These are phyloP conservation scores for Lanzia echinophila DNA, from an alignment of 2,329 filamentous ascomycete genomes.

Conservation along the genomic window DNA sequence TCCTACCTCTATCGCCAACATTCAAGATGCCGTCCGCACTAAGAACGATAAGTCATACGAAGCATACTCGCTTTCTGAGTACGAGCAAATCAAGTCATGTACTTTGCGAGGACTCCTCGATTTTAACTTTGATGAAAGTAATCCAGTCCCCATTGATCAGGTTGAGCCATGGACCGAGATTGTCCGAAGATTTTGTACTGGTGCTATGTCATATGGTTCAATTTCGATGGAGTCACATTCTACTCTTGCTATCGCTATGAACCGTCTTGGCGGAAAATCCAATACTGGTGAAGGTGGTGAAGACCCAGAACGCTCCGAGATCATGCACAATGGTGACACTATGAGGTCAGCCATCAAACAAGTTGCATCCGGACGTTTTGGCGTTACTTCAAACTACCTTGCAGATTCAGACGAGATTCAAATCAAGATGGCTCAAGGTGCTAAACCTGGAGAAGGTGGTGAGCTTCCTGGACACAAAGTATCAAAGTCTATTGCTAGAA, in stretches of 20 bases:
- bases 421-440: slow-evolving; percentile 99
- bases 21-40: slow-evolving; percentile 90
- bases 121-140: slow-evolving; percentile 86
- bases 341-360: slow-evolving; percentile 98
- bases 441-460: slow-evolving; percentile 95
- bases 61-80: slow-evolving; percentile 86
- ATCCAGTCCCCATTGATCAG: slow-evolving; percentile 86
- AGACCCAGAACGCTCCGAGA: slow-evolving; percentile 81
- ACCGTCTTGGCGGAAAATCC: slow-evolving; percentile 90
- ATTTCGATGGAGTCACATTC: slow-evolving; percentile 99
- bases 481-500: slow-evolving; percentile 86
- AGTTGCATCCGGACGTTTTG: slow-evolving; percentile 91
- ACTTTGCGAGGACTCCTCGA: slow-evolving; percentile 90
- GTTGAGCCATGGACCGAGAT: slow-evolving; percentile 98
- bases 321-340: slow-evolving; percentile 85
- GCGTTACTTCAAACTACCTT: slow-evolving; percentile 90
- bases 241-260: slow-evolving; percentile 93
- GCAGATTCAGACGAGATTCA: slow-evolving; percentile 94
- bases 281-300: slow-evolving; percentile 98
- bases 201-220: slow-evolving; percentile 97
- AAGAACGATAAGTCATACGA: slow-evolving; percentile 99
- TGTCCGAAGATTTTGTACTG: slow-evolving; percentile 90
- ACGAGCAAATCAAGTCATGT: slow-evolving; percentile 94
- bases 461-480: slow-evolving; percentile 97
- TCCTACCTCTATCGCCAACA: slow-evolving; percentile 88